Conservation (phyloP, 179 eudicot species). For the Beta corolliflora region DNA sequence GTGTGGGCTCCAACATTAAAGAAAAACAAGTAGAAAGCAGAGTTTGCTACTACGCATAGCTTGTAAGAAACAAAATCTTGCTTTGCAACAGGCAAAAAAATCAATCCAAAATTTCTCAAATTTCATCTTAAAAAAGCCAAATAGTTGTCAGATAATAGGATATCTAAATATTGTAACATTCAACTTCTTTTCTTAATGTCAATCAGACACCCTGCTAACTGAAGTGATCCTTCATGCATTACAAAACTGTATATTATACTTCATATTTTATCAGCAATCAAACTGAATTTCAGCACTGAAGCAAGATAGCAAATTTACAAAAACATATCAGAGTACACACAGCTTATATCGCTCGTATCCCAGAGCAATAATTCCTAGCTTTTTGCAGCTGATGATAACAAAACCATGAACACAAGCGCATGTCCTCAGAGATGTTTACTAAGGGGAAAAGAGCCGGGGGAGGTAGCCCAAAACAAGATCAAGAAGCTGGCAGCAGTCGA, state of each 20-base stretch:
- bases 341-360: not conserved
- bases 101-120: not conserved
- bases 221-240: too few species aligned
- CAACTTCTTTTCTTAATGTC: too few species aligned
- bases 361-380: not conserved
- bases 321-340: not conserved
- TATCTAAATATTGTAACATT: too few species aligned
- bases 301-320: not conserved
- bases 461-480: conserved; percentile 3
- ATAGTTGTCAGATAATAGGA: too few species aligned
- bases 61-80: not conserved
- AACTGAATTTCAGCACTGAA: too few species aligned
- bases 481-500: conserved; percentile 38
- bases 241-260: too few species aligned
- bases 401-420: not conserved
- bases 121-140: not conserved
- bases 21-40: too few species aligned
- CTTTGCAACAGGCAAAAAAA: not conserved
- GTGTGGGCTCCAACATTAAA: too few species aligned
- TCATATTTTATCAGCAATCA: too few species aligned
- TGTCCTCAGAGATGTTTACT: not conserved
- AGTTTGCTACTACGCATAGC: not conserved
- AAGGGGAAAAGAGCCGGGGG: too few species aligned
- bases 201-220: too few species aligned
- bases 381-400: not conserved